Base-by-base conservation (phyloP, 768 basidiomycete genomes). In the Boletus vermiculosoides region DNA sequence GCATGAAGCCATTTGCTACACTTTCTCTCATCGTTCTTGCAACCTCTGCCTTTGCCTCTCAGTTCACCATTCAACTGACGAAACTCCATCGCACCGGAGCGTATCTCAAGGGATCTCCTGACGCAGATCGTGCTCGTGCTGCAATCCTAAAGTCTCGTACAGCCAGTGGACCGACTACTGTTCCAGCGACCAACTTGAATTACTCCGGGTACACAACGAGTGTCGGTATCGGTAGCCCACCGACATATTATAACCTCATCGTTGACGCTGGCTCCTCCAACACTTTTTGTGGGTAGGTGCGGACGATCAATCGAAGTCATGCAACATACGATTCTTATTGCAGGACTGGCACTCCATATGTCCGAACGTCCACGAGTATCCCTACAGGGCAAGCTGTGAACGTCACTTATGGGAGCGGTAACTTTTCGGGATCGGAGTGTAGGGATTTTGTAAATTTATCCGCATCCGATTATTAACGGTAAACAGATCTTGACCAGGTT, bases 361-460 rank as follows among this genome's bases (percentile, higher is more conserved):
- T 58, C 39, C 60, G 42, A 23, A 70, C 68, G 10, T 44, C 56
- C n/a, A 70, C 65, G 3, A 68, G 66, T 50, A 40, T 60, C n/a
- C 44, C 62, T 23, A 72, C 70, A 16, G 72, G 70, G 5, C 15
- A 64, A 34, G 2, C n/a, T 5, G 55, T 69, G 5, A 40, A 9
- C 4, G 47, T 52, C 4, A 50, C 41, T 9, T 69, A 54, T 47
- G 61, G 63, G 6, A 0, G 0, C 1, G 68, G 39, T 18, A 4
- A 40, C n/a, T 40, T 40, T 40, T 9, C 18, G 39, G 77, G 78
- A 22, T 67, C 64, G 40, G 78, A 79, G 58, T 80, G 66, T 67
- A 36, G 54, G 15, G 39, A 39, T n/a, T 2, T 40, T 10, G 23
- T 31, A 4, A 22, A 16, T 13, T 2, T 30, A 3, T 42, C 18